Base-by-base conservation (phyloP, 345 rosid species). In the Pseudoturritis turrita region DNA sequence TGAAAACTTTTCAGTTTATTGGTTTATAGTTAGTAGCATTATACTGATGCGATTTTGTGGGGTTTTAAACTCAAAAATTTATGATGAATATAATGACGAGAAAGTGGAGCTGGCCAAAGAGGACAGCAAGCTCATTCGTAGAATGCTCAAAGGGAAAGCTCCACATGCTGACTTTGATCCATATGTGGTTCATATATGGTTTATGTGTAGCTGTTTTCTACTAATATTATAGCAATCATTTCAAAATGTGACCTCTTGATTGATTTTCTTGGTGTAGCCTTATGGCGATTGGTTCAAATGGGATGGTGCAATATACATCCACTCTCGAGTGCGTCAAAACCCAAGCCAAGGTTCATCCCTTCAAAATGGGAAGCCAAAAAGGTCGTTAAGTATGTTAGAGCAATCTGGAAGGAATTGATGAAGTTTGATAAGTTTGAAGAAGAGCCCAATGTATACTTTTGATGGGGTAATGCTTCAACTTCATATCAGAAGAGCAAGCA, bases 151-250 rank as follows among this genome's bases (percentile, higher is more conserved):
- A 80, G 97, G 98, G 65, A 74, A 85, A 85, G 96, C 96, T 46
- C 97, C 97, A 9, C 97, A 94, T 89, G 61, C 82, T 63, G 92
- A 89, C 18, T 91, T 89, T 77, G 93, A 94, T 89, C 96, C 89
- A 11, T 83, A 89, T 80, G 82, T 88, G 56, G 97, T 94, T 29
- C 6, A 91, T 84, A 10, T 19, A 75, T 72, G 43, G 72, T 59
- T 71, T 28, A 41, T 26, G 46, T 57, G 10, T 26, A 33, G 62
- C 76, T n/a, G 11, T 67, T 59, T 67, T 54, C 8, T 28, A 17
- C 43, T 53, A 2, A 35, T 62, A 40, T 35, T 41, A 18, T 29
- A 43, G 26, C 5, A 28, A 1, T 58, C 26, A 18, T 25, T 54
- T 54, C 44, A 19, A 31, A 23, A 19, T 44, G 50, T 63, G 65